Evolutionary conservation across 2,329 filamentous ascomycete species (phyloP), one percentile per base, ranked within the genome.

Genomic region (Colletotrichum sojae): DNA sequence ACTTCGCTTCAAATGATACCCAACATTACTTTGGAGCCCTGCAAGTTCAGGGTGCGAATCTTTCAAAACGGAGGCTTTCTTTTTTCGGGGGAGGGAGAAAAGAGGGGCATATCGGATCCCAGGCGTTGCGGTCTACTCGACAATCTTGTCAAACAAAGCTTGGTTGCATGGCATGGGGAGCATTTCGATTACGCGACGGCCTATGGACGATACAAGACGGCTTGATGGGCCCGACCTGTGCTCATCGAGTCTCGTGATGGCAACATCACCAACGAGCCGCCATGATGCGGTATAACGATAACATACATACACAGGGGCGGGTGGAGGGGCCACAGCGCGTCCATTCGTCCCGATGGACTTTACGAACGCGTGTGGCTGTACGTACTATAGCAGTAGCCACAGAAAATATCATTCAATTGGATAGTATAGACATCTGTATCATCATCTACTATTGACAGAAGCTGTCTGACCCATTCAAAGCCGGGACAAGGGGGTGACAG

Each of bases 1-100:
- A 68, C 56, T 70, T 67, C 63, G 67, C 63, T 70, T 70, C 67
- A 58, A 63, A 43, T 70, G 67, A 70, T 70, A 70, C 67, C 67
- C 67, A 70, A 48, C 67, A 63, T 70, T 67, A 53, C 56, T 63
- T 70, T 63, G 63, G 67, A 70, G 39, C 63, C 63, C 67, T 68
- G 63, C 67, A 8, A 67, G 63, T 25, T 54, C 67, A 68, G 67
- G 67, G 67, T 51, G 66, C 62, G 62, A 69, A 25, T 25, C 6
- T 66, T 54, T 69, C 36, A 51, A 22, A 46, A 40, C 39, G 39
- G 48, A 22, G 31, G 5, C 31, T 36, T 36, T 36, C 10, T 36
- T 25, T 58, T 36, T 39, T 46, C 22, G 16, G 46, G 48, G 8
- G 49, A 40, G 25, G 55, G 15, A 59, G 22, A 45, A 39, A 40